Evolutionary conservation across 2,329 filamentous ascomycete species (phyloP), one percentile per base, ranked within the genome.

Genomic region (Knufia fluminis): DNA sequence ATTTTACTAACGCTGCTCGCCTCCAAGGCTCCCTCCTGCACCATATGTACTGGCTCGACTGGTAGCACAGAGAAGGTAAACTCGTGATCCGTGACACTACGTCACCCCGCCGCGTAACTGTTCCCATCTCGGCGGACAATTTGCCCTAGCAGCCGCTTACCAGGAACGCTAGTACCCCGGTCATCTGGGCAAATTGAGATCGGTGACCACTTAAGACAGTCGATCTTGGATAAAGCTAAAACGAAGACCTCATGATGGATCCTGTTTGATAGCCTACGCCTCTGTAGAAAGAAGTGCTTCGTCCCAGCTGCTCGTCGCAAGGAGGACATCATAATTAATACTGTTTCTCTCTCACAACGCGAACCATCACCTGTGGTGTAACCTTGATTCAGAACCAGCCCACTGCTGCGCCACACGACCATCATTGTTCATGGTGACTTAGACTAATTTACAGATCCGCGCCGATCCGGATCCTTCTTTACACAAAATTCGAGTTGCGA

Each of bases 31-130:
- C n/a, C n/a, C n/a, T n/a, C n/a, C n/a, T n/a, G n/a, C n/a, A n/a
- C n/a, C n/a, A n/a, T n/a, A n/a, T n/a, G n/a, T n/a, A n/a, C n/a
- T n/a, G n/a, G n/a, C n/a, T n/a, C n/a, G n/a, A n/a, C n/a, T n/a
- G n/a, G n/a, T n/a, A n/a, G n/a, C n/a, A n/a, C n/a, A n/a, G n/a
- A n/a, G n/a, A n/a, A n/a, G n/a, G n/a, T n/a, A n/a, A n/a, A n/a
- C n/a, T n/a, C n/a, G n/a, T n/a, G n/a, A n/a, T n/a, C n/a, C n/a
- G n/a, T n/a, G n/a, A n/a, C n/a, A n/a, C 44, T 8, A n/a, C 12
- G 19, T 33, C 42, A 31, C 26, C 22, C 4, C 31, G 32, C 31
- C 38, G 44, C 44, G 44, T 46, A 46, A 46, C 38, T 28, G 44
- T 46, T 16, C 33, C 44, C 44, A 46, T 31, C 8, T n/a, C 12